Percentiles rank a stretch among this genome's conserved stretches.
Evolutionary conservation across 1,284 basidiomycete genomes (phyloP).

Genomic region (Kwoniella shivajii): DNA sequence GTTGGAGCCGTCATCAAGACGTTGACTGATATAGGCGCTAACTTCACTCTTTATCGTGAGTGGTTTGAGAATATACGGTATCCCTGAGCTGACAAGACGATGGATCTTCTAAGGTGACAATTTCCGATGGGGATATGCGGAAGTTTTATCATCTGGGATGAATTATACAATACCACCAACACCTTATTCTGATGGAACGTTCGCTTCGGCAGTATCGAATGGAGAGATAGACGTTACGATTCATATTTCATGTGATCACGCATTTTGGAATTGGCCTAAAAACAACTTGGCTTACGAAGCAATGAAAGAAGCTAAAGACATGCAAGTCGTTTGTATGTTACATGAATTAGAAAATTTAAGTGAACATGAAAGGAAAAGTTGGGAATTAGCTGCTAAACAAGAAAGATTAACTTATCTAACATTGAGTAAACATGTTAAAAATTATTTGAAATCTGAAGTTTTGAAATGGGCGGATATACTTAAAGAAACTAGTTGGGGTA

Average conservation of each 20-base stretch:
- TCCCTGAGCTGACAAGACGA: neutral
- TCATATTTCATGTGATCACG: constrained; percentile 18
- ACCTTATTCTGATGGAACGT: constrained; percentile 4
- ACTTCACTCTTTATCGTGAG: constrained; percentile 17
- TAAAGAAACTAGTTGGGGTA: constrained; percentile 7
- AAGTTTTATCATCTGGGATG: constrained; percentile 4
- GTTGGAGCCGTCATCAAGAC: constrained; percentile 18
- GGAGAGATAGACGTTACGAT: constrained; percentile 12
- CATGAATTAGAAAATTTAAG: constrained; percentile 15
- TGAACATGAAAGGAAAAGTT: constrained; percentile 7
- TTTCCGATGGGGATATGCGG: constrained; percentile 12
- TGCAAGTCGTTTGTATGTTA: constrained; percentile 15
- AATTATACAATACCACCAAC: neutral
- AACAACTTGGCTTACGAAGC: constrained; percentile 6
- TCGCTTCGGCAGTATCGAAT: neutral
- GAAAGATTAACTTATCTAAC: constrained; percentile 10
- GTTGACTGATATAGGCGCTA: constrained; percentile 9
- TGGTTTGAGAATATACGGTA: no score
- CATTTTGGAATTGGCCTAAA: constrained; percentile 11
- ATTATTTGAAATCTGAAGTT: constrained; percentile 2
- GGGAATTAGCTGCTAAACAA: constrained; percentile 5
- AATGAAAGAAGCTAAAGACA: constrained; percentile 2
- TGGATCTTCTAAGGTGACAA: constrained; percentile 5
- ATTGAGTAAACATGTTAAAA: constrained; percentile 12
- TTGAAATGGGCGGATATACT: constrained; percentile 10